These are phyloP conservation scores for Rhodocollybia butyracea DNA, from an alignment of 768 basidiomycete species.

Conservation along the genomic window DNA sequence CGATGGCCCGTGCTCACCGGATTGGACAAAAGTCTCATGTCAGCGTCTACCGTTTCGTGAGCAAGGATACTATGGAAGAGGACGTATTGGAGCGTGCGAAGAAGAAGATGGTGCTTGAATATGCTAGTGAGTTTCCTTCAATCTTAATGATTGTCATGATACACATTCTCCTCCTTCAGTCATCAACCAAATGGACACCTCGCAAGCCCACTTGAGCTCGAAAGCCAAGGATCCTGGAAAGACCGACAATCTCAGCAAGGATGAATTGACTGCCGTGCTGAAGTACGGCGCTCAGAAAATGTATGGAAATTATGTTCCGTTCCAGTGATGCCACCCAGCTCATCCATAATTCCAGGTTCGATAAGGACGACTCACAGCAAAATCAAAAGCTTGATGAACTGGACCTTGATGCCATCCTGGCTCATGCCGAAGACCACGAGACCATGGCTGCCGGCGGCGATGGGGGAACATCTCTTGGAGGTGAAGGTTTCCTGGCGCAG, in stretches of 20 bases:
- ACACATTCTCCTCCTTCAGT: constrained; percentile 45
- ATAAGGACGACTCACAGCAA: constrained; percentile 92
- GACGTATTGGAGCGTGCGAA: constrained; percentile 97
- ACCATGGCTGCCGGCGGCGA: constrained; percentile 81
- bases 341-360: constrained; percentile 62
- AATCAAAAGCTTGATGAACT: constrained; percentile 97
- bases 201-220: constrained; percentile 90
- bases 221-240: constrained; percentile 74
- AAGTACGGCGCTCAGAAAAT: constrained; percentile 99
- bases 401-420: constrained; percentile 98
- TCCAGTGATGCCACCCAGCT: constrained; percentile 8
- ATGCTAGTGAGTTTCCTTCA: constrained; percentile 77
- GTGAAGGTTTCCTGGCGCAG: constrained; percentile 92
- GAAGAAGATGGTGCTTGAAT: constrained; percentile 99
- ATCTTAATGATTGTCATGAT: constrained; percentile 7
- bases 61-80: constrained; percentile 99
- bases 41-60: constrained; percentile 96
- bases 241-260: constrained; percentile 86
- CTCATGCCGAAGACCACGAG: constrained; percentile 95
- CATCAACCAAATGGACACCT: constrained; percentile 99
- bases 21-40: constrained; percentile 99
- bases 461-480: constrained; percentile 92
- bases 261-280: constrained; percentile 94
- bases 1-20: constrained; percentile 98
- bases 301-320: constrained; percentile 39